A percentile compares a stretch with the other conserved stretches of the same genome.
Evolutionary conservation across 805 yeast species (phyloP).

Genomic region (Lachancea kluyveri): DNA sequence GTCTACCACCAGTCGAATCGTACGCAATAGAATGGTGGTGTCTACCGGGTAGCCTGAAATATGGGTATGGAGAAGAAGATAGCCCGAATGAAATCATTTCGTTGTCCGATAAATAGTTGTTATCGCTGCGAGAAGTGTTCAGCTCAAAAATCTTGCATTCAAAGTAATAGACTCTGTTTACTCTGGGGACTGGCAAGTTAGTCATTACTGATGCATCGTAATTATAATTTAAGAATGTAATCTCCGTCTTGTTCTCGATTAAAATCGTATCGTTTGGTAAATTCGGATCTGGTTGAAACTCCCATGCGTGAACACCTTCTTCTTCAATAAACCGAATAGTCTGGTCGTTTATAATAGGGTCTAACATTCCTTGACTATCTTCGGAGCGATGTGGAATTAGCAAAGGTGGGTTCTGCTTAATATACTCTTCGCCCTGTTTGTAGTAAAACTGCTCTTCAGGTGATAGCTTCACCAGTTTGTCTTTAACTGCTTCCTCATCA

Average conservation of each 20-base stretch:
- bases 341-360: conserved; percentile 31
- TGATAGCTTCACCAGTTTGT: conserved; percentile 56
- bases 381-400: conserved; percentile 28
- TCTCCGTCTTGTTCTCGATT: conserved; percentile 60
- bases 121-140: conserved; percentile 43
- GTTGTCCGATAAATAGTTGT: conserved; percentile 26
- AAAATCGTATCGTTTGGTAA: conserved; percentile 49
- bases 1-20: conserved; percentile 75
- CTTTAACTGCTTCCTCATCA: conserved; percentile 54
- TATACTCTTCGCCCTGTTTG: conserved; percentile 34
- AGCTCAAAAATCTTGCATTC: conserved; percentile 78
- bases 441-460: conserved; percentile 35
- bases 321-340: conserved; percentile 58
- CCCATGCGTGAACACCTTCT: conserved; percentile 87
- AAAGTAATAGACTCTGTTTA: conserved; percentile 81
- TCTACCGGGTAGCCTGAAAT: conserved; percentile 88
- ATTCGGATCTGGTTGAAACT: conserved; percentile 56
- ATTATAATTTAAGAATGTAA: conserved; percentile 48
- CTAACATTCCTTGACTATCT: conserved; percentile 24
- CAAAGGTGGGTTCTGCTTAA: conserved; percentile 39
- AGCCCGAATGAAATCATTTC: conserved; percentile 70
- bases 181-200: conserved; percentile 77
- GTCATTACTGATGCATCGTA: conserved; percentile 67
- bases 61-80: conserved; percentile 84
- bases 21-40: conserved; percentile 82